A percentile compares a stretch with the other conserved stretches of the same genome.
These are phyloP conservation scores for Termitomyces eurrhizus DNA, from an alignment of 768 basidiomycete genomes.

Conservation along the genomic window DNA sequence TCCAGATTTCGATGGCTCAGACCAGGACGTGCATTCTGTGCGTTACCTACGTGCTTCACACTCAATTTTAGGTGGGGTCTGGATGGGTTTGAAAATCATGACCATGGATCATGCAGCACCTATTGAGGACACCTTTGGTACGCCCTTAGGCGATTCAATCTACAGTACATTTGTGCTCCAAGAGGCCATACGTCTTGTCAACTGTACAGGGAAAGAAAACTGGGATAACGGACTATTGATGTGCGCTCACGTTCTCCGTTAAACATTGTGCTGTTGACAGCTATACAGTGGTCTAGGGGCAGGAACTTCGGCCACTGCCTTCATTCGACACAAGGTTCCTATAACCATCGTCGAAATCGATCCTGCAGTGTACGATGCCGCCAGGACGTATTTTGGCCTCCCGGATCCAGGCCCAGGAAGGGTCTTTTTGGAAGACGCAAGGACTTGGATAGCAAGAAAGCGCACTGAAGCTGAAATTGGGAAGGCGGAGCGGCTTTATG, in stretches of 20 bases:
- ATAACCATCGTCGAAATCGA: conserved; percentile 93
- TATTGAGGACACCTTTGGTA: conserved; percentile 48
- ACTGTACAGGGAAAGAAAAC: conserved; percentile 35
- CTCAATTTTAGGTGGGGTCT: conserved; percentile 71
- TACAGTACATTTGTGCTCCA: conserved; percentile 85
- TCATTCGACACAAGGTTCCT: conserved; percentile 62
- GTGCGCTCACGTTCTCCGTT: conserved; percentile 36
- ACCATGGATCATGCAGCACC: conserved; percentile 38
- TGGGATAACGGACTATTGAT: conserved; percentile 64
- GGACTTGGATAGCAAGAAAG: conserved; percentile 57
- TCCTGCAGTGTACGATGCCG: conserved; percentile 83
- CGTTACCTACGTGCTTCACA: conserved; percentile 64
- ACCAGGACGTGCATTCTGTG: conserved; percentile 41
- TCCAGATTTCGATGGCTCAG: conserved; percentile 22
- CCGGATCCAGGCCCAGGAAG: conserved; percentile 53
- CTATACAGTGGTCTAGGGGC: conserved; percentile 76
- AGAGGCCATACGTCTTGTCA: conserved; percentile 74
- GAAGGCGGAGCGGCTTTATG: conserved; percentile 41
- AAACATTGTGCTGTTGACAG: conserved; percentile 9
- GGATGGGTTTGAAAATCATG: conserved; percentile 57
- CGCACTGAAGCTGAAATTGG: conserved; percentile 23
- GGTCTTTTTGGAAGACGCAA: conserved; percentile 77
- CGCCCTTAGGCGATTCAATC: conserved; percentile 68
- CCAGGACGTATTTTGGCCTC: conserved; percentile 77
- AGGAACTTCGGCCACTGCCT: conserved; percentile 76